Conservation (phyloP, 495 filamentous ascomycete species). For the Terfezia claveryi region DNA sequence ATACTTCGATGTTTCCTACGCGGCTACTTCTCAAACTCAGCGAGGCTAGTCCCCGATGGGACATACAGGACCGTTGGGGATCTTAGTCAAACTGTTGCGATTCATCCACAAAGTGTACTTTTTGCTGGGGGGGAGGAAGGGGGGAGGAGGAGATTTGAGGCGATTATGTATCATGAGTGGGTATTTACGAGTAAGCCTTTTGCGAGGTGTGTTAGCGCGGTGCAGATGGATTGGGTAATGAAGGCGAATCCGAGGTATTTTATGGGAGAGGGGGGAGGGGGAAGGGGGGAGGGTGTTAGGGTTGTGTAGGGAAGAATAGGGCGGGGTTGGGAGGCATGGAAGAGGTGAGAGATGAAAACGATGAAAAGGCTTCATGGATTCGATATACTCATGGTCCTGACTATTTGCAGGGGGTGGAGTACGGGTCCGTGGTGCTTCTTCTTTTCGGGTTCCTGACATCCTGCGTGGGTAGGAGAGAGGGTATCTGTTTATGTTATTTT, state of each 20-base stretch:
- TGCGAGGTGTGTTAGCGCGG: conserved; percentile 65
- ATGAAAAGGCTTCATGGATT: not conserved
- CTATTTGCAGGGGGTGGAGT: not conserved
- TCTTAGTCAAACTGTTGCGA: conserved; percentile 53
- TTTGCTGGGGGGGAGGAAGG: conserved; percentile 25
- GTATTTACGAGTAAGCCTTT: conserved; percentile 87
- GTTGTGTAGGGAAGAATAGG: too few relatives aligned
- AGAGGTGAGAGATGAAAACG: not conserved
- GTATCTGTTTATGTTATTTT: not conserved
- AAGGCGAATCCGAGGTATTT: conserved; percentile 33
- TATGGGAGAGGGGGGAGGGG: not conserved
- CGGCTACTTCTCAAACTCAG: conserved; percentile 66
- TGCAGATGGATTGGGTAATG: conserved; percentile 72
- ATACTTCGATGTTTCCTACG: conserved; percentile 63
- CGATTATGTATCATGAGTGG: conserved; percentile 88
- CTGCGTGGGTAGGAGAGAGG: not conserved
- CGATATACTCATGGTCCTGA: not conserved
- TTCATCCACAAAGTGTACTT: conserved; percentile 73
- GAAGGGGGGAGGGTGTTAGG: not conserved
- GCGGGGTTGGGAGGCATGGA: too few relatives aligned
- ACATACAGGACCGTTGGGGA: conserved; percentile 68
- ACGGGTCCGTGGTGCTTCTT: not conserved
- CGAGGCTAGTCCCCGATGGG: conserved; percentile 58
- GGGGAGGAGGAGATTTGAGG: conserved; percentile 54
- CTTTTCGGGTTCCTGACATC: not conserved